A percentile compares a stretch with the other conserved stretches of the same genome.
Evolutionary conservation across 352 stramenopile species (phyloP).

Genomic region (Globisporangium paddicum): DNA sequence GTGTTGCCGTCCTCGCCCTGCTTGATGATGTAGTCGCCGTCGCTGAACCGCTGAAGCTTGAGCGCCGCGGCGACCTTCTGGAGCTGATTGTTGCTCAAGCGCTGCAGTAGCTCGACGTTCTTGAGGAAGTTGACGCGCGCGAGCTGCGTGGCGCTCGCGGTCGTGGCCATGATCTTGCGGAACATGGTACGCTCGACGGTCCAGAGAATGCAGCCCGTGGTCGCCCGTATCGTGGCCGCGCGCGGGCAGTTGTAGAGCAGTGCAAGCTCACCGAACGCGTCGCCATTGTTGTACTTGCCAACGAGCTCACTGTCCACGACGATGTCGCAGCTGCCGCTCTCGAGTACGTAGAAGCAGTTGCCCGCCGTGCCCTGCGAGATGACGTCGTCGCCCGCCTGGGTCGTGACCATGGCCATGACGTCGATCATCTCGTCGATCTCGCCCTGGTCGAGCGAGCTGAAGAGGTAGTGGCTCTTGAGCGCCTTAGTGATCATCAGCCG

Average conservation of each 20-base stretch:
- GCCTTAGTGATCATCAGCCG: slow-evolving; percentile 73
- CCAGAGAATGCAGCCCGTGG: slow-evolving; percentile 87
- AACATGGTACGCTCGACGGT: slow-evolving; percentile 90
- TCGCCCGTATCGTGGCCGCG: slow-evolving; percentile 90
- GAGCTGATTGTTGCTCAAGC: slow-evolving; percentile 82
- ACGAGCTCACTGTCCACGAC: slow-evolving; percentile 75
- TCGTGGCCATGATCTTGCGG: slow-evolving; percentile 80
- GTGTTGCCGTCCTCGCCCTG: slow-evolving; percentile 94
- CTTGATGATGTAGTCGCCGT: slow-evolving; percentile 91
- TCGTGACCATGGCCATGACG: slow-evolving; percentile 74
- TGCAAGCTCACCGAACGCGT: slow-evolving; percentile 95
- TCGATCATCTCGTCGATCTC: slow-evolving; percentile 84
- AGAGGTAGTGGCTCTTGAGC: slow-evolving; percentile 82
- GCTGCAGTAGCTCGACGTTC: slow-evolving; percentile 92
- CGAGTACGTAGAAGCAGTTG: slow-evolving; percentile 93
- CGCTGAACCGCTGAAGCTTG: slow-evolving; percentile 80
- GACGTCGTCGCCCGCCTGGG: slow-evolving; percentile 56
- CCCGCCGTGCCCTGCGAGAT: slow-evolving; percentile 82
- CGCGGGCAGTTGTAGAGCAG: slow-evolving; percentile 96
- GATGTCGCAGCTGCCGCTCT: slow-evolving; percentile 87
- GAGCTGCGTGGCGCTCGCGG: slow-evolving; percentile 65
- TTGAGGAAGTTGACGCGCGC: slow-evolving; percentile 89
- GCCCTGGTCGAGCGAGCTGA: slow-evolving; percentile 64
- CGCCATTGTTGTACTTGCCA: slow-evolving; percentile 69
- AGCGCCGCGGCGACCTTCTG: slow-evolving; percentile 82